Conservation (phyloP, 352 stramenopile genomes). For the Saprolegnia diclina region DNA sequence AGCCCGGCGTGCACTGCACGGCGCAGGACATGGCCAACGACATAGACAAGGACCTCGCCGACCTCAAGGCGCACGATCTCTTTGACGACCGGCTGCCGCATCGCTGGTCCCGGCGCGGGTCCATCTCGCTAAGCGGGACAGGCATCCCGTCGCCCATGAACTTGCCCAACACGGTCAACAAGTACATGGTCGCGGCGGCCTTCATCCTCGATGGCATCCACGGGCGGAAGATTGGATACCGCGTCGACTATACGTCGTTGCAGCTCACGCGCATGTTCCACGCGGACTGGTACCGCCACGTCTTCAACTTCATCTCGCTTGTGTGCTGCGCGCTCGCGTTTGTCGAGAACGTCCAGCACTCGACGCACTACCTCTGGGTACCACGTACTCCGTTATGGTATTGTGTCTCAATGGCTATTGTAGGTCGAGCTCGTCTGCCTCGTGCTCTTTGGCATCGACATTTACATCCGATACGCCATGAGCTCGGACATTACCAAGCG, state of each 20-base stretch:
- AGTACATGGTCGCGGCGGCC: slow-evolving; percentile 64
- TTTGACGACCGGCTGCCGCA: slow-evolving; percentile 34
- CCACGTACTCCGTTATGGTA: neutral
- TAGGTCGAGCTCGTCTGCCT: slow-evolving; percentile 58
- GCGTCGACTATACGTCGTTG: slow-evolving; percentile 58
- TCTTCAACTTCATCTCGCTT: slow-evolving; percentile 66
- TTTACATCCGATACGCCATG: slow-evolving; percentile 77
- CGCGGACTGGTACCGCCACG: slow-evolving; percentile 53
- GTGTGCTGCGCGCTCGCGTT: slow-evolving; percentile 64
- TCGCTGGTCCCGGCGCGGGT: slow-evolving; percentile 27
- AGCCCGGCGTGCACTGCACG: slow-evolving; percentile 33
- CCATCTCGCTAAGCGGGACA: neutral
- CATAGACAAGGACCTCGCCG: slow-evolving; percentile 64
- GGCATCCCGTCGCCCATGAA: slow-evolving; percentile 21
- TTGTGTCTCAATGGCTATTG: neutral
- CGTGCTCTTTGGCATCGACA: slow-evolving; percentile 51
- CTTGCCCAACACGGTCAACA: slow-evolving; percentile 37
- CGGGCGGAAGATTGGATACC: slow-evolving; percentile 78
- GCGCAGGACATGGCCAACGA: slow-evolving; percentile 81
- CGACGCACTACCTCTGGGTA: slow-evolving; percentile 39
- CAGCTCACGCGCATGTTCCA: slow-evolving; percentile 71
- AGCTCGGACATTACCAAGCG: slow-evolving; percentile 72
- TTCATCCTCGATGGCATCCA: slow-evolving; percentile 80
- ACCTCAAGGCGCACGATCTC: slow-evolving; percentile 41
- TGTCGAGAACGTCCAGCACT: slow-evolving; percentile 35